Percentiles rank a stretch among this genome's conserved stretches.
Conservation (phyloP, 2,329 filamentous ascomycete species). For the Colletotrichum orbiculare region DNA sequence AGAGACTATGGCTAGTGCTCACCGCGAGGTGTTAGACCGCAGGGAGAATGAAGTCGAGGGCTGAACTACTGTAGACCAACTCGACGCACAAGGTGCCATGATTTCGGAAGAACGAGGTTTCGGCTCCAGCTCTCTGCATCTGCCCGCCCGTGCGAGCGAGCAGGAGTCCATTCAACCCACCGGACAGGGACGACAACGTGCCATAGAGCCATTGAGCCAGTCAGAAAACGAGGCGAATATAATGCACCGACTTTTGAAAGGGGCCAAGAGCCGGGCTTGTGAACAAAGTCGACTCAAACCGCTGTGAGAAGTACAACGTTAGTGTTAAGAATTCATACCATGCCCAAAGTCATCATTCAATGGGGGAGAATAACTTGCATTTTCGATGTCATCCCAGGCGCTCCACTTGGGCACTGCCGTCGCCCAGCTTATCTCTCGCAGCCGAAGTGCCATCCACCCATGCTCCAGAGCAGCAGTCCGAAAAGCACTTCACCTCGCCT, state of each 20-base stretch:
- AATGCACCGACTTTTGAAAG: constrained; percentile 12
- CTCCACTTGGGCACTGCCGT: constrained; percentile 27
- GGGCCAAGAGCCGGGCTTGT: background rate
- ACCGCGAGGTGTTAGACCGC: constrained; percentile 5
- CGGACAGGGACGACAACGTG: constrained; percentile 1
- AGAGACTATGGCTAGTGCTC: background rate
- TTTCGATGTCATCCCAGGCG: constrained; percentile 5
- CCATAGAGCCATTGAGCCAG: constrained; percentile 6
- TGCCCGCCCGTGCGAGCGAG: constrained; percentile 9
- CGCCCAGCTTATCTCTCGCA: constrained; percentile 27
- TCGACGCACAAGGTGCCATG: no score
- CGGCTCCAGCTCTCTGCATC: background rate
- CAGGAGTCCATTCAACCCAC: constrained; percentile 6
- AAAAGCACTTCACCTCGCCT: constrained; percentile 7
- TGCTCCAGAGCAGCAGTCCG: background rate
- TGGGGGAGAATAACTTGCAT: no score
- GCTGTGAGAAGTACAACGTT: constrained; percentile 3
- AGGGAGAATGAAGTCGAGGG: constrained; percentile 19
- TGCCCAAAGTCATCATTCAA: no score
- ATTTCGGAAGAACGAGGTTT: background rate
- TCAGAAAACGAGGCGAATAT: constrained; percentile 8
- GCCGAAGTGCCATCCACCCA: constrained; percentile 2
- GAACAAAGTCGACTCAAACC: background rate
- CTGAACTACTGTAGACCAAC: background rate
- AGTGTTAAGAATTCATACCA: constrained; percentile 18